A percentile compares a stretch with the other conserved stretches of the same genome.
Evolutionary conservation across 106 monocot species (phyloP).

Genomic region (Allium sativum): DNA sequence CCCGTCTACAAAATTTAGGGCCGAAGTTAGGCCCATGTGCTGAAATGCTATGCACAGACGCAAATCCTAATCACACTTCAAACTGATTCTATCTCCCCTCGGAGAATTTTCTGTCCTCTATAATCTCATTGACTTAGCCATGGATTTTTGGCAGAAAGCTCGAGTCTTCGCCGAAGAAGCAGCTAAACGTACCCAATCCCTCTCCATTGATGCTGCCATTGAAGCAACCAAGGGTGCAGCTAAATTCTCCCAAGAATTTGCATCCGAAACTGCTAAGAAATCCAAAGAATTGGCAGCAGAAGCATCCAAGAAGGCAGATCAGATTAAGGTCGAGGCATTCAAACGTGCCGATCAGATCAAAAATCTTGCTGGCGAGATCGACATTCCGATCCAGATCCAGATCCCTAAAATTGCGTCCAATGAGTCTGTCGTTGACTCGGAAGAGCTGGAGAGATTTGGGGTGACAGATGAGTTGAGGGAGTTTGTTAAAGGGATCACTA

Average conservation of each 20-base stretch:
- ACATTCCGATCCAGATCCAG: slow-evolving; percentile 17
- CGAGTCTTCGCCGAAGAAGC: slow-evolving; percentile 82
- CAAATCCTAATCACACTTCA: background rate
- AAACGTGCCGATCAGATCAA: slow-evolving; percentile 77
- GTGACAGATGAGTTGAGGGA: slow-evolving; percentile 86
- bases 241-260: slow-evolving; percentile 53
- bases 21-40: too few relatives aligned
- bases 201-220: slow-evolving; percentile 34
- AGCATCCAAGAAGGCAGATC: slow-evolving; percentile 62
- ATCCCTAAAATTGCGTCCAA: background rate
- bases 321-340: slow-evolving; percentile 37
- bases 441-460: slow-evolving; percentile 69
- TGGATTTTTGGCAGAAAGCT: slow-evolving; percentile 88
- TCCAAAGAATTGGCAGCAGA: slow-evolving; percentile 69
- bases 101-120: background rate
- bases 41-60: too few relatives aligned
- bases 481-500: slow-evolving; percentile 81
- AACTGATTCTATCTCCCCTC: background rate
- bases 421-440: background rate
- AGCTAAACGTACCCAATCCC: slow-evolving; percentile 14
- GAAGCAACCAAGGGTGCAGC: slow-evolving; percentile 62
- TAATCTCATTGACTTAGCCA: background rate
- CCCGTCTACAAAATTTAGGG: too few relatives aligned
- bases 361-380: slow-evolving; percentile 68
- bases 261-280: slow-evolving; percentile 56